phyloP scores from a whole-genome alignment of 257 asterid genomes.

The Solanum tarijense region DNA sequence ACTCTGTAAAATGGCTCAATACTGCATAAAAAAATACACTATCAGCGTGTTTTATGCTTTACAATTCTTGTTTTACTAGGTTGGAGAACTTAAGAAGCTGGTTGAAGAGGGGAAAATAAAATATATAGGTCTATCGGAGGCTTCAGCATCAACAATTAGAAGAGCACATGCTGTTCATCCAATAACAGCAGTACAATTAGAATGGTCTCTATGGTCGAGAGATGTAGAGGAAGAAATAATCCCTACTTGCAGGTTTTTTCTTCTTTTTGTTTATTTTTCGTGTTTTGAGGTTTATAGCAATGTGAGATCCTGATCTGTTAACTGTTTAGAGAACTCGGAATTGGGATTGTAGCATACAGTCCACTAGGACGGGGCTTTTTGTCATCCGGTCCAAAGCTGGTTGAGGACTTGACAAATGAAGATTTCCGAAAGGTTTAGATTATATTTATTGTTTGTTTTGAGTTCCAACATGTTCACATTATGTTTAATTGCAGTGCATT shows the following conservation, averaged over 20 bases:
- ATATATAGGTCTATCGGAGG: conserved; percentile 69
- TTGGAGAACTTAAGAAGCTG: conserved; percentile 69
- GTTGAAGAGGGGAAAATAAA: conserved; percentile 71
- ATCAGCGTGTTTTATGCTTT: background rate
- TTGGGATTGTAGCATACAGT: conserved; percentile 47
- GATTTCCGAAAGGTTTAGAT: conserved; percentile 29
- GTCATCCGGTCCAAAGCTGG: conserved; percentile 27
- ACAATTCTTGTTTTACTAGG: conserved; percentile 14
- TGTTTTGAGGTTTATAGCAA: background rate
- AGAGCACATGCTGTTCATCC: conserved; percentile 78
- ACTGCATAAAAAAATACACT: background rate
- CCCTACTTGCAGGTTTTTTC: conserved; percentile 49
- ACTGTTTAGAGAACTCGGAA: conserved; percentile 38
- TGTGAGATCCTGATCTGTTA: background rate
- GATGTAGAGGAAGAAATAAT: conserved; percentile 54
- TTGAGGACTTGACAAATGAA: conserved; percentile 17
- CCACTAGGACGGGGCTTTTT: conserved; percentile 49
- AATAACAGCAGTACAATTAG: conserved; percentile 54
- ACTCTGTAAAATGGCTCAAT: background rate
- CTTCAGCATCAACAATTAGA: conserved; percentile 59
- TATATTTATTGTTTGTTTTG: background rate
- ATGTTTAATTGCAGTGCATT: background rate
- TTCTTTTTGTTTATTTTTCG: background rate
- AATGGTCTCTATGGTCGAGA: conserved; percentile 72
- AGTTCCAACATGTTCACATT: background rate